Conservation (phyloP, 2,329 filamentous ascomycete species). For the Madurella fahalii region DNA sequence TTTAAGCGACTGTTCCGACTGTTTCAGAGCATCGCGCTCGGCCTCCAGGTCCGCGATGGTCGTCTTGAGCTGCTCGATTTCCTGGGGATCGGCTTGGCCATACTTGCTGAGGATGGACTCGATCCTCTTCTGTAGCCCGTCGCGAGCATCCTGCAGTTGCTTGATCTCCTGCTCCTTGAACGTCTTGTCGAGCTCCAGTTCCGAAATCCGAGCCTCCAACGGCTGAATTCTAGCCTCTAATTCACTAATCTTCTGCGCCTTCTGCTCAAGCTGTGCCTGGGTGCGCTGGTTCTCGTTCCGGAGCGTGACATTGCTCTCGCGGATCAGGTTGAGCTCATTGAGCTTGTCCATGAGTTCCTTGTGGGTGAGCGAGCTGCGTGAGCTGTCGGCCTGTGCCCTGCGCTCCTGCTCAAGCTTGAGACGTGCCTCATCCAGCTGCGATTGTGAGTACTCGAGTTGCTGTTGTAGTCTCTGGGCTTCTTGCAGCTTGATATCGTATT, state of each 20-base stretch:
- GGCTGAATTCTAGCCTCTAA: slow-evolving; percentile 75
- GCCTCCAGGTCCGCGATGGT: slow-evolving; percentile 63
- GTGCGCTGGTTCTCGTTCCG: slow-evolving; percentile 81
- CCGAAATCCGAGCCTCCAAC: slow-evolving; percentile 72
- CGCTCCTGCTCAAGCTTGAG: slow-evolving; percentile 90
- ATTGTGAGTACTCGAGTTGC: slow-evolving; percentile 80
- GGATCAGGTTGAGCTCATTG: slow-evolving; percentile 91
- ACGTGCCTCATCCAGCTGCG: slow-evolving; percentile 82
- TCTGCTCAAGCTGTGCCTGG: slow-evolving; percentile 70
- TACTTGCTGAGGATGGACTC: slow-evolving; percentile 96
- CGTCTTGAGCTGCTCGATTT: slow-evolving; percentile 84
- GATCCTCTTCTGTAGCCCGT: slow-evolving; percentile 92
- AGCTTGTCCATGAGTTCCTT: slow-evolving; percentile 91
- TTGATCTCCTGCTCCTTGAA: slow-evolving; percentile 85
- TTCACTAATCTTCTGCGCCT: slow-evolving; percentile 68
- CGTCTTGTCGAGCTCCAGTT: slow-evolving; percentile 75
- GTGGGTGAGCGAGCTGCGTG: slow-evolving; percentile 71
- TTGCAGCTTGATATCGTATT: slow-evolving; percentile 82
- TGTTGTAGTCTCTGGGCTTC: slow-evolving; percentile 86
- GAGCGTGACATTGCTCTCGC: slow-evolving; percentile 88
- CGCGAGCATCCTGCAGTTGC: slow-evolving; percentile 83
- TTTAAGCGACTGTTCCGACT: slow-evolving; percentile 48
- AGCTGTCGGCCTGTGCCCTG: slow-evolving; percentile 67
- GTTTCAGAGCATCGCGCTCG: slow-evolving; percentile 57
- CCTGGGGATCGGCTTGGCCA: slow-evolving; percentile 88